Conservation (phyloP, 805 yeast genomes). For the Henningerozyma blattae region DNA sequence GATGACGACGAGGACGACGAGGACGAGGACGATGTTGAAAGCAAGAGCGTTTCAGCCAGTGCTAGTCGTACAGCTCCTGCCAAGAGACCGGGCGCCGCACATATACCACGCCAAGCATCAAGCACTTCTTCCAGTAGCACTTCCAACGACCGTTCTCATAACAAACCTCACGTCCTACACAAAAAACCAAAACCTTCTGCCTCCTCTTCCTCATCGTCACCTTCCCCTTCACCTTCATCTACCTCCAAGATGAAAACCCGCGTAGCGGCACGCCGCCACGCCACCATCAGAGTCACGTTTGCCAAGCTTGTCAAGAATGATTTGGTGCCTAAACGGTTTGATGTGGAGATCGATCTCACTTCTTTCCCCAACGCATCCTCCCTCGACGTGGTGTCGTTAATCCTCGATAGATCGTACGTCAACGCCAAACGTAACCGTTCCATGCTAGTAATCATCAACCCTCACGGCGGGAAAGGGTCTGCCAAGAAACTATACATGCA, state of each 20-base stretch:
- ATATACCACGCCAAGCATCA: background rate
- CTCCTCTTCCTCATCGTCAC: background rate
- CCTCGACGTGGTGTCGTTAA: slow-evolving; percentile 21
- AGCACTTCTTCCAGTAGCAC: too few relatives aligned
- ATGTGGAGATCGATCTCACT: slow-evolving; percentile 19
- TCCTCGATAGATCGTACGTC: slow-evolving; percentile 29
- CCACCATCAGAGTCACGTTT: slow-evolving; percentile 25
- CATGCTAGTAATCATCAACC: slow-evolving; percentile 70
- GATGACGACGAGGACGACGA: background rate
- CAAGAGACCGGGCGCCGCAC: background rate
- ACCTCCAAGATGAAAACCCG: slow-evolving; percentile 7
- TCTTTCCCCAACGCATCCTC: slow-evolving; percentile 2
- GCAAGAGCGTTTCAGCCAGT: background rate
- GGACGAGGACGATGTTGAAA: background rate
- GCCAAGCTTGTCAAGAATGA: slow-evolving; percentile 26
- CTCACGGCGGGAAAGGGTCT: slow-evolving; percentile 79
- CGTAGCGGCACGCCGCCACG: too few relatives aligned
- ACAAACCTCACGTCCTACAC: background rate
- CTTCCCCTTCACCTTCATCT: background rate
- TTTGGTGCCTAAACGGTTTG: slow-evolving; percentile 26
- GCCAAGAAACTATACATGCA: slow-evolving; percentile 47
- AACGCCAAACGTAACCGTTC: slow-evolving; percentile 30
- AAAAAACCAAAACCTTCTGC: background rate
- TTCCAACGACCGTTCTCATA: background rate
- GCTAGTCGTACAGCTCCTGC: background rate